phyloP scores from a whole-genome alignment of 257 asterid genomes.

The Penstemon davidsonii region DNA sequence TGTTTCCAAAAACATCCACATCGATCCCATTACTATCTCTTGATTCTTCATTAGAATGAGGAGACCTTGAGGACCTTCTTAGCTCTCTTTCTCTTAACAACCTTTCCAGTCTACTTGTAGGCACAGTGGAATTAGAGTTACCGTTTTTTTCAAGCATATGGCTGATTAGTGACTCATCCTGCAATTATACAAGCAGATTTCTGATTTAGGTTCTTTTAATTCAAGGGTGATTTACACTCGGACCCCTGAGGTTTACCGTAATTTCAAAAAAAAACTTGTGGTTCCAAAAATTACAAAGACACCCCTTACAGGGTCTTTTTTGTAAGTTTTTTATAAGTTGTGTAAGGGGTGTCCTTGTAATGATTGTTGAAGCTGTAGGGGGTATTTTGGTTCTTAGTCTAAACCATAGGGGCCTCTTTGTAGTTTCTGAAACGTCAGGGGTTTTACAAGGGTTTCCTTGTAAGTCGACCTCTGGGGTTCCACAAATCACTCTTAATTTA shows the following conservation, averaged over 20 bases:
- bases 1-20: slow-evolving; percentile 34
- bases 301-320: background rate
- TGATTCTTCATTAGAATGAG: slow-evolving; percentile 44
- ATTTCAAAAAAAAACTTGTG: too few relatives aligned
- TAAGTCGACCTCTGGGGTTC: background rate
- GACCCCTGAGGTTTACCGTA: too few relatives aligned
- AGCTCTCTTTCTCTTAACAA: slow-evolving; percentile 72
- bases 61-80: slow-evolving; percentile 56
- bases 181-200: slow-evolving; percentile 6
- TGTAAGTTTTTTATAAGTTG: background rate
- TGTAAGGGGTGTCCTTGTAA: background rate
- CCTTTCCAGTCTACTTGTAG: slow-evolving; percentile 66
- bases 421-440: background rate
- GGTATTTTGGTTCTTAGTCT: too few relatives aligned
- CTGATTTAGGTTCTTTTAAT: background rate
- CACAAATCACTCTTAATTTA: too few relatives aligned
- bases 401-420: background rate
- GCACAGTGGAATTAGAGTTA: slow-evolving; percentile 38
- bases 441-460: background rate
- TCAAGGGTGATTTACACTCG: too few relatives aligned
- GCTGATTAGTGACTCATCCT: slow-evolving; percentile 44
- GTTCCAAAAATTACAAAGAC: background rate
- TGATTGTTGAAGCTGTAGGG: background rate
- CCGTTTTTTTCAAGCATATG: slow-evolving; percentile 40
- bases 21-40: slow-evolving; percentile 43